These are phyloP conservation scores for Hyaloperonospora arabidopsidis DNA, from an alignment of 352 stramenopile genomes.

Conservation along the genomic window DNA sequence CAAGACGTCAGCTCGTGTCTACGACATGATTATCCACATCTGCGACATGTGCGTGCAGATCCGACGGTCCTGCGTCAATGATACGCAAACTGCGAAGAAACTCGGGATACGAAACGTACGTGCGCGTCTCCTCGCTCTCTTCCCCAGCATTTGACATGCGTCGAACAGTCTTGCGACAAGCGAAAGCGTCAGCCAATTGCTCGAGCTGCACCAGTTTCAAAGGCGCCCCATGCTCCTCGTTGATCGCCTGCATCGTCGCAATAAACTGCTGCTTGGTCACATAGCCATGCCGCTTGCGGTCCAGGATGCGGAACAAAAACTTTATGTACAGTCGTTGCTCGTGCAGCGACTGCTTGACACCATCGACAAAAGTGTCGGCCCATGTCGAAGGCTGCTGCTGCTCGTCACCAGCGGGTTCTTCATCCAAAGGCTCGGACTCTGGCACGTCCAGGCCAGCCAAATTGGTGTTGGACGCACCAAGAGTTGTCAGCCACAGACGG, in stretches of 20 bases:
- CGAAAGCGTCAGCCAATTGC: slow-evolving; percentile 59
- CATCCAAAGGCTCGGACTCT: slow-evolving; percentile 22
- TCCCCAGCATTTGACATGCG: slow-evolving; percentile 18
- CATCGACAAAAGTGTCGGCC: slow-evolving; percentile 61
- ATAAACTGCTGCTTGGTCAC: slow-evolving; percentile 66
- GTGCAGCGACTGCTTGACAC: slow-evolving; percentile 63
- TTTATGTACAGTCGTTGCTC: slow-evolving; percentile 79
- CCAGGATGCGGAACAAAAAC: slow-evolving; percentile 68
- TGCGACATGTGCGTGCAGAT: slow-evolving; percentile 7
- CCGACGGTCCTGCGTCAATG: slow-evolving; percentile 35
- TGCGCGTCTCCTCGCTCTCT: slow-evolving; percentile 23
- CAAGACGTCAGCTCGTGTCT: background rate
- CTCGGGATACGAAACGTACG: slow-evolving; percentile 57
- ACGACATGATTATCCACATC: background rate
- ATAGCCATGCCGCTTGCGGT: slow-evolving; percentile 56
- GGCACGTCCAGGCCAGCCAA: slow-evolving; percentile 23
- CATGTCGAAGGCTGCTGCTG: slow-evolving; percentile 39
- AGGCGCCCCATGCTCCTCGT: slow-evolving; percentile 56
- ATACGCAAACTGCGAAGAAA: slow-evolving; percentile 70
- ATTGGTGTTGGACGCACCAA: slow-evolving; percentile 47
- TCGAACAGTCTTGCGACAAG: slow-evolving; percentile 26
- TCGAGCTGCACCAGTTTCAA: slow-evolving; percentile 55
- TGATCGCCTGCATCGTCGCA: slow-evolving; percentile 64
- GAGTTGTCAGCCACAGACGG: slow-evolving; percentile 51
- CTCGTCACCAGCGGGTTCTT: slow-evolving; percentile 28